Evolutionary conservation across 352 stramenopile species (phyloP), one percentile per base, ranked within the genome.

Genomic region (Phytophthora multivora): DNA sequence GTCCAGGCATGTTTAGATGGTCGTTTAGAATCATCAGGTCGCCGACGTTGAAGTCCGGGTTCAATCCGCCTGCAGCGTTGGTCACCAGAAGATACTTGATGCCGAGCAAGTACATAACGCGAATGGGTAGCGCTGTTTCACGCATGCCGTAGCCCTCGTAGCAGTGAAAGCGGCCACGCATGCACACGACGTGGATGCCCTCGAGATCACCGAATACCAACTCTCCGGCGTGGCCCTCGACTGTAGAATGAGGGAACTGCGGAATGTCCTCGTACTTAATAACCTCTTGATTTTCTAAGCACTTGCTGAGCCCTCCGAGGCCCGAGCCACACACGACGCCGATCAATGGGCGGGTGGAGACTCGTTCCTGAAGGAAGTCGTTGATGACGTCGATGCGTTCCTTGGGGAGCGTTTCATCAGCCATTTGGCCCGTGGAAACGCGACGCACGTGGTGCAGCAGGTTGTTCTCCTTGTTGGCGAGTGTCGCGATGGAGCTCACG

Each of bases 11-110:
- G 56, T 96, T 97, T 26, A 98, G 86, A 72, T 99, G 95, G 81
- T 99, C 96, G 63, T 83, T 87, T 74, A 99, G 93, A 70, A 97
- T 86, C 66, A 98, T 97, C 25, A 99, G 82, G 77, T 99, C 95
- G 42, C 96, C 96, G 12, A 99, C 88, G 31, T 96, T 90, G 67
- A 94, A 98, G 36, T 82, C 60, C 1, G 79, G 75, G 71, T 98
- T 98, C 23, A 99, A 69, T 28, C 91, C 95, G 8, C 96, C 96
- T 2, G 96, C 95, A 6, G 96, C 96, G 73, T 99, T 99, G 16
- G 96, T 99, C 16, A 98, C 81, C 48, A 99, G 79, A 19, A 98
- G 77, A 35, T 98, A 84, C 63, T 98, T 92, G 50, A 98, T 95
- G 52, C 91, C 90, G 5, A 99, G 72, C 33, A 97, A 86, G 63